Conservation (phyloP, 129 eudicot species). For the Lactuca sativa region DNA sequence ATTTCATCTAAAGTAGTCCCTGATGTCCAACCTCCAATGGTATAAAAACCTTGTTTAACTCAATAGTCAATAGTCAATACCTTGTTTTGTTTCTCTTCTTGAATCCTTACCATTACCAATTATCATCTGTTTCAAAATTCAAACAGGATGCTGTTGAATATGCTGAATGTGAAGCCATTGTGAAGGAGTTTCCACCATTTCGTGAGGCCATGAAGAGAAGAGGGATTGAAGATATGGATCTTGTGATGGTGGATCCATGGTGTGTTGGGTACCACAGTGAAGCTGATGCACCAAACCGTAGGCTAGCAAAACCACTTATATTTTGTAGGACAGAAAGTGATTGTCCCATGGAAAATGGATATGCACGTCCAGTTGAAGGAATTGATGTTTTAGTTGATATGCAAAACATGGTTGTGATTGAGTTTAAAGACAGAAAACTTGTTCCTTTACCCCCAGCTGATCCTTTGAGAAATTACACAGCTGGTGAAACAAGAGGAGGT, state of each 20-base stretch:
- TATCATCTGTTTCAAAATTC: background rate
- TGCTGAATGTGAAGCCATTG: slow-evolving; percentile 95
- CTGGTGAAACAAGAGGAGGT: slow-evolving; percentile 82
- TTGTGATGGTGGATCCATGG: slow-evolving; percentile 84
- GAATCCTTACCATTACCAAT: background rate
- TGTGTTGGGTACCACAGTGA: slow-evolving; percentile 78
- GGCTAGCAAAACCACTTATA: slow-evolving; percentile 82
- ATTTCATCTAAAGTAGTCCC: slow-evolving; percentile 65
- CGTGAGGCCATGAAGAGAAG: slow-evolving; percentile 74
- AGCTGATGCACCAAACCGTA: slow-evolving; percentile 72
- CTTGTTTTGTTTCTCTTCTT: background rate
- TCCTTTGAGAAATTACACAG: slow-evolving; percentile 77
- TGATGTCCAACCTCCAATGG: slow-evolving; percentile 72
- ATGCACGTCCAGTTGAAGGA: slow-evolving; percentile 90
- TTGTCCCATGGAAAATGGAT: slow-evolving; percentile 82
- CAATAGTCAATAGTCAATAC: no score
- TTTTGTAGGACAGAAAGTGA: slow-evolving; percentile 83
- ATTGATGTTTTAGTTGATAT: slow-evolving; percentile 75
- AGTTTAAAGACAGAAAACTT: slow-evolving; percentile 78
- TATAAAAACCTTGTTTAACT: slow-evolving; percentile 3
- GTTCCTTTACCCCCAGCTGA: slow-evolving; percentile 85
- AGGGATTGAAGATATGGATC: slow-evolving; percentile 81
- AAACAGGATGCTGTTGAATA: slow-evolving; percentile 92
- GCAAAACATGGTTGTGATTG: slow-evolving; percentile 80
- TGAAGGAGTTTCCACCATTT: slow-evolving; percentile 67